A percentile compares a stretch with the other conserved stretches of the same genome.
These are phyloP conservation scores for Penicillium riverlandense DNA, from an alignment of 495 filamentous ascomycete genomes.

Conservation along the genomic window DNA sequence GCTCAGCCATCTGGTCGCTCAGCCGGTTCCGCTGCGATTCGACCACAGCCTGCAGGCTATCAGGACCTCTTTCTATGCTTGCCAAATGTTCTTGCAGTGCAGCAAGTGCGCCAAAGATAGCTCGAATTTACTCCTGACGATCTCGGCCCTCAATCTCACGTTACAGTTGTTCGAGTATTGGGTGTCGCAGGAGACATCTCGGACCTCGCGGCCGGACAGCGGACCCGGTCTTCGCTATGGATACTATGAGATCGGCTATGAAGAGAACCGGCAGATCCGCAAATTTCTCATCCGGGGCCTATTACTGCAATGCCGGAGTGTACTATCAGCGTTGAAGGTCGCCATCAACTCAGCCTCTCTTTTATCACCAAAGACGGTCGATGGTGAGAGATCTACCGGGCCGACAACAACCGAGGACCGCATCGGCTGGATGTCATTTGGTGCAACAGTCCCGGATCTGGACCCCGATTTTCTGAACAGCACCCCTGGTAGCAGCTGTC, in stretches of 20 bases:
- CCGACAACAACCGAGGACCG: conserved; percentile 2
- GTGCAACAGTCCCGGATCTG: not conserved
- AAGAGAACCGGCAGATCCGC: conserved; percentile 28
- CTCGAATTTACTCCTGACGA: conserved; percentile 22
- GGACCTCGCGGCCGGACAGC: conserved; percentile 10
- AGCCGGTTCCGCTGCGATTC: conserved; percentile 23
- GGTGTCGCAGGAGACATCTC: conserved; percentile 22
- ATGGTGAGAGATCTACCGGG: conserved; percentile 3
- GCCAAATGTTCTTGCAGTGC: conserved; percentile 31
- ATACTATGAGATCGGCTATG: conserved; percentile 29
- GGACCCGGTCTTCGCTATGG: conserved; percentile 25
- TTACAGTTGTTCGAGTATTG: conserved; percentile 32
- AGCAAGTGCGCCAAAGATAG: conserved; percentile 28
- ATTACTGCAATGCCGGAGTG: conserved; percentile 24
- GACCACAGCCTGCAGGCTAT: conserved; percentile 33
- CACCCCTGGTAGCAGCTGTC: conserved; percentile 12
- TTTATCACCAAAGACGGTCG: conserved; percentile 6
- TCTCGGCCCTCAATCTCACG: conserved; percentile 26
- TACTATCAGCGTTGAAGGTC: conserved; percentile 18
- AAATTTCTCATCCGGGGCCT: conserved; percentile 23
- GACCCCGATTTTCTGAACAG: conserved; percentile 2
- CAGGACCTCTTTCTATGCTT: conserved; percentile 24
- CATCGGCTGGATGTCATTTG: conserved; percentile 2
- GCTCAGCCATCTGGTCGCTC: conserved; percentile 25
- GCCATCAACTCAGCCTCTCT: conserved; percentile 7